Percentiles rank a stretch among this genome's conserved stretches.
Evolutionary conservation across 768 basidiomycete species (phyloP).

Genomic region (Auricularia sp.): DNA sequence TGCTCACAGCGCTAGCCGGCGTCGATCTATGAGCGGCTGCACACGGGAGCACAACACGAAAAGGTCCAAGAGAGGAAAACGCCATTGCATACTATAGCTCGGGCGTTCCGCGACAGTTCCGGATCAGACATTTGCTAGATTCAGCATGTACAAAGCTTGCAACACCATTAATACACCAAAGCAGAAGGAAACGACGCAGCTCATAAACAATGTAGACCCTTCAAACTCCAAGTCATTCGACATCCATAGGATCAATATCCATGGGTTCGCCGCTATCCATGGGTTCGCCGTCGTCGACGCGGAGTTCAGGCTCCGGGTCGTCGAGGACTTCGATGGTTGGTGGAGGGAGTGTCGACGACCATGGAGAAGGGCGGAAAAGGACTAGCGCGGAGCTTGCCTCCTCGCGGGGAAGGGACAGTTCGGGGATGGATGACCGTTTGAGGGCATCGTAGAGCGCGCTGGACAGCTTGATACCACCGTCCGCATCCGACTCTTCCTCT

Average conservation of each 20-base stretch:
- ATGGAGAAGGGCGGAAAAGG: constrained; percentile 4
- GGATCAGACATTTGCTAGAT: too few species aligned
- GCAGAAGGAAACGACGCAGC: too few species aligned
- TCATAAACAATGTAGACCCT: background rate
- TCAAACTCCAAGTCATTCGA: background rate
- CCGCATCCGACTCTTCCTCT: background rate
- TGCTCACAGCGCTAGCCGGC: too few species aligned
- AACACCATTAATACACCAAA: too few species aligned
- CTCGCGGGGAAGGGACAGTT: constrained; percentile 2
- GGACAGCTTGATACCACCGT: background rate
- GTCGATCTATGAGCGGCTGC: too few species aligned
- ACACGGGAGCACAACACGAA: too few species aligned
- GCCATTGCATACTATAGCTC: too few species aligned
- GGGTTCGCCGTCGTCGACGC: background rate
- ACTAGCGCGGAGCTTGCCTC: background rate
- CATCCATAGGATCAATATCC: background rate
- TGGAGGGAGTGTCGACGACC: background rate
- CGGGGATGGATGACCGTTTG: background rate
- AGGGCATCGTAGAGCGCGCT: background rate
- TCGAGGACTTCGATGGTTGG: background rate
- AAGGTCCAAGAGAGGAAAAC: too few species aligned
- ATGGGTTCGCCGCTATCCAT: background rate
- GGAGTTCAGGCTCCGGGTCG: background rate
- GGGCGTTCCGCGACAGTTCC: too few species aligned
- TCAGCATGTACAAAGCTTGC: background rate